A percentile compares a stretch with the other conserved stretches of the same genome.
Evolutionary conservation across 2,329 filamentous ascomycete species (phyloP).

Genomic region (Dactylellina sp.): DNA sequence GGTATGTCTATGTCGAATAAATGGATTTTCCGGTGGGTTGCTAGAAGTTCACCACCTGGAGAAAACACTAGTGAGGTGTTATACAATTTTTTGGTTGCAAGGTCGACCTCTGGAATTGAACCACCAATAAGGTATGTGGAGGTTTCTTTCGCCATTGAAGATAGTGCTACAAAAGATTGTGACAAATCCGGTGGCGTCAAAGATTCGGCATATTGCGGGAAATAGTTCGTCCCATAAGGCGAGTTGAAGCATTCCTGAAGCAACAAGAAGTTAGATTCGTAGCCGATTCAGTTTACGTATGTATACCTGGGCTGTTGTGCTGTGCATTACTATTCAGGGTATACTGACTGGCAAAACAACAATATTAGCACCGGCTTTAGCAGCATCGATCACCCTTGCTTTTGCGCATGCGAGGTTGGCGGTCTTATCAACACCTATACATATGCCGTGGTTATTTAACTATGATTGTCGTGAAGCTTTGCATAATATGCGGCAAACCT

Average conservation of each 20-base stretch:
- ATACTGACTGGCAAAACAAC: conserved; percentile 78
- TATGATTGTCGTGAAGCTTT: conserved; percentile 55
- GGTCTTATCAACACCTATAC: conserved; percentile 78
- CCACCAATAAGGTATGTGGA: conserved; percentile 86
- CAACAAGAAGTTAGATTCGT: neutral
- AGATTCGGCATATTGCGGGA: conserved; percentile 90
- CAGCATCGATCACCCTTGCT: conserved; percentile 83
- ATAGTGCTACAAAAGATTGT: conserved; percentile 87
- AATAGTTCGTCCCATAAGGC: conserved; percentile 86
- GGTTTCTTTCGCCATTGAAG: conserved; percentile 80
- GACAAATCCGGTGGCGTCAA: conserved; percentile 80
- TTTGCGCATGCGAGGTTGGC: conserved; percentile 85
- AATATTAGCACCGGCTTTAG: conserved; percentile 79
- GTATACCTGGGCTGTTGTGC: no score
- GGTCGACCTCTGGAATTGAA: conserved; percentile 86
- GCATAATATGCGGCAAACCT: conserved; percentile 65
- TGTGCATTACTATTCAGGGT: no score
- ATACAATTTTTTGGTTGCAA: conserved; percentile 76
- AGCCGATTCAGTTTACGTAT: neutral
- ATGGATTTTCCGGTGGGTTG: conserved; percentile 90
- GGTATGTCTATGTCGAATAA: conserved; percentile 98
- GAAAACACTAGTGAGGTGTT: conserved; percentile 90
- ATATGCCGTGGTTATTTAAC: conserved; percentile 62
- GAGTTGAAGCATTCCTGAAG: conserved; percentile 94
- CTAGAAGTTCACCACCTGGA: conserved; percentile 81